Evolutionary conservation across 2,329 filamentous ascomycete species (phyloP), one percentile per base, ranked within the genome.

Genomic region (Penicillium sclerotiorum): DNA sequence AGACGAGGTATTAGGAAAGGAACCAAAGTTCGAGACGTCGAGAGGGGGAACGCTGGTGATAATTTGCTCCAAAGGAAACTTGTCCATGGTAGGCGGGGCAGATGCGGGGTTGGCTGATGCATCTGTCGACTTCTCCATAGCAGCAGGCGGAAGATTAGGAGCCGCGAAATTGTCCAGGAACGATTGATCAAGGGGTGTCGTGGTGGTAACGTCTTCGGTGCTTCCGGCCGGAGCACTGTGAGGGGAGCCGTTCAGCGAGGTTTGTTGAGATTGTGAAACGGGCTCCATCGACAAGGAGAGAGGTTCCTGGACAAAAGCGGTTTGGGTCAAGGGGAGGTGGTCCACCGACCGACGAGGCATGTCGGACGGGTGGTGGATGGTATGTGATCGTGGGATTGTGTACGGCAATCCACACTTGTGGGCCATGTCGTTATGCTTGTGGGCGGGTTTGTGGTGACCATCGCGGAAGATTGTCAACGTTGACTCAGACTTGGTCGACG

Each of bases 351-450:
- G 76, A 47, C 76, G 76, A 42, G 78, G 72, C 37, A 75, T 59
- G 44, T 77, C 73, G 28, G 69, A 63, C 13, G 76, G 65, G 43
- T 69, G 69, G 52, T 80, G 73, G 41, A 80, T 73, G 42, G 77
- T 79, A 60, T 80, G 73, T 36, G 77, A 74, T 50, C 78, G 72
- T 39, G 81, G 80, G 56, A 86, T 80, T 62, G 82, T 82, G 70
- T 87, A 87, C 1, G 84, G 84, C 57, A 80, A 71, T 50, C 82
- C 82, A 48, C 78, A 82, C 52, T 84, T 81, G 62, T 85, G 83
- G 51, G 82, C 82, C 56, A 80, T 77, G 65, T 84, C 81, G 68
- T 86, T 85, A 69, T 83, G 81, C 58, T 83, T 81, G 63, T 86
- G 83, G 43, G 79, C 80, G 9, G 83, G 83, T 70, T 84, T 84